Evolutionary conservation across 805 yeast species (phyloP).

Genomic region (Candida stauntonica): DNA sequence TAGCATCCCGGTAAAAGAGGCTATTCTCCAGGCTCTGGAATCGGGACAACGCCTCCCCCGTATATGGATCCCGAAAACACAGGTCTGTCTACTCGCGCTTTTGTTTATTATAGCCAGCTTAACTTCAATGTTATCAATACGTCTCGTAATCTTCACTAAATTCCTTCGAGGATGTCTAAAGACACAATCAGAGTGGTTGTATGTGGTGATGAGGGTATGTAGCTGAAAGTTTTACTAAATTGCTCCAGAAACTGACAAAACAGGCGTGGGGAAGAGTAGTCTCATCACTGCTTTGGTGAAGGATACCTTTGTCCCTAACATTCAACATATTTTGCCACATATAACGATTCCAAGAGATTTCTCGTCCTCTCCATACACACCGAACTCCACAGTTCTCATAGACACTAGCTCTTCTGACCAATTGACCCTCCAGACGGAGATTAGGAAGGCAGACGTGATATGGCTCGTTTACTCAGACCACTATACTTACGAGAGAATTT

Average conservation of each 20-base stretch:
- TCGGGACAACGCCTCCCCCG: too few relatives aligned
- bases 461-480: slow-evolving; percentile 95
- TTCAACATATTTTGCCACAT: slow-evolving; percentile 78
- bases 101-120: too few relatives aligned
- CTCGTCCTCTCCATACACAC: slow-evolving; percentile 53
- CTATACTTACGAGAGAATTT: slow-evolving; percentile 87
- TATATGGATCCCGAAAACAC: too few relatives aligned
- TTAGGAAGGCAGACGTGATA: slow-evolving; percentile 82
- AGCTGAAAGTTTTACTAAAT: slow-evolving; percentile 5
- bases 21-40: too few relatives aligned
- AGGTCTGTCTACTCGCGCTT: too few relatives aligned
- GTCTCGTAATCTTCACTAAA: too few relatives aligned
- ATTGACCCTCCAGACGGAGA: slow-evolving; percentile 57
- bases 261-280: slow-evolving; percentile 73
- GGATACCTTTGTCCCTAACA: slow-evolving; percentile 71
- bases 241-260: not conserved
- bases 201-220: slow-evolving; percentile 85
- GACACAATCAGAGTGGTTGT: slow-evolving; percentile 75
- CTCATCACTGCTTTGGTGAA: slow-evolving; percentile 77
- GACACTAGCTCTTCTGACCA: slow-evolving; percentile 77
- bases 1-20: too few relatives aligned
- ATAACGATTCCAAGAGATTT: slow-evolving; percentile 77
- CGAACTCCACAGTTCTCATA: slow-evolving; percentile 63
- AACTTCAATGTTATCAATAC: too few relatives aligned
- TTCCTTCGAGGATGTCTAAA: slow-evolving; percentile 30